Conservation (phyloP, 371 early-diverging fungal genomes). For the Mortierella sp. region DNA sequence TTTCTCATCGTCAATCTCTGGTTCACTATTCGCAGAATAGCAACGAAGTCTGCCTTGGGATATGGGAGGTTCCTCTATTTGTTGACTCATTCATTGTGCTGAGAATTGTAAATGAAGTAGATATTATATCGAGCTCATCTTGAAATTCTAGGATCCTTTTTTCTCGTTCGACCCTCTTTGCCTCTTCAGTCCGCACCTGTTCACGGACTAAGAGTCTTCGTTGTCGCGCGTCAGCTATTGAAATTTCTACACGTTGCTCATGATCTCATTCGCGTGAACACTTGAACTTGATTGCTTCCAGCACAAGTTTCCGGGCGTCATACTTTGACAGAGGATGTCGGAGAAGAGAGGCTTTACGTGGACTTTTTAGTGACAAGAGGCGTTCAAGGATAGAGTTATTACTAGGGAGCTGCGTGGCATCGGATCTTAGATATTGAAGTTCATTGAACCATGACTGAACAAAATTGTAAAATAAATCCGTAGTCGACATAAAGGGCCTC, state of each 20-base stretch:
- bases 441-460: constrained; percentile 19
- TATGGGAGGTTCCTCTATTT: background rate
- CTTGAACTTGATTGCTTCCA: constrained; percentile 19
- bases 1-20: constrained; percentile 13
- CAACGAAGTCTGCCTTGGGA: background rate
- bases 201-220: background rate
- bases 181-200: background rate
- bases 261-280: constrained; percentile 34
- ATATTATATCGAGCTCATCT: constrained; percentile 1
- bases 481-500: constrained; percentile 34
- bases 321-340: constrained; percentile 18
- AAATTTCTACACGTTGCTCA: constrained; percentile 12
- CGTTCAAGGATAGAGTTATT: constrained; percentile 15
- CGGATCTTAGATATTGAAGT: constrained; percentile 14
- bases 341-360: constrained; percentile 17
- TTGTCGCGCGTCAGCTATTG: background rate
- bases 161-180: background rate
- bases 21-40: constrained; percentile 15
- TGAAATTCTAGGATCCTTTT: background rate
- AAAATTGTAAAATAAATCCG: background rate
- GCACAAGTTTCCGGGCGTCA: constrained; percentile 34
- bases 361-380: constrained; percentile 11
- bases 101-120: background rate
- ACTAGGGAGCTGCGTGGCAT: background rate
- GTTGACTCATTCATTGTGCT: background rate